Percentiles rank a stretch among this genome's conserved stretches.
phyloP scores from a whole-genome alignment of 495 filamentous ascomycete genomes.

The Parachaetomium inaequale region DNA sequence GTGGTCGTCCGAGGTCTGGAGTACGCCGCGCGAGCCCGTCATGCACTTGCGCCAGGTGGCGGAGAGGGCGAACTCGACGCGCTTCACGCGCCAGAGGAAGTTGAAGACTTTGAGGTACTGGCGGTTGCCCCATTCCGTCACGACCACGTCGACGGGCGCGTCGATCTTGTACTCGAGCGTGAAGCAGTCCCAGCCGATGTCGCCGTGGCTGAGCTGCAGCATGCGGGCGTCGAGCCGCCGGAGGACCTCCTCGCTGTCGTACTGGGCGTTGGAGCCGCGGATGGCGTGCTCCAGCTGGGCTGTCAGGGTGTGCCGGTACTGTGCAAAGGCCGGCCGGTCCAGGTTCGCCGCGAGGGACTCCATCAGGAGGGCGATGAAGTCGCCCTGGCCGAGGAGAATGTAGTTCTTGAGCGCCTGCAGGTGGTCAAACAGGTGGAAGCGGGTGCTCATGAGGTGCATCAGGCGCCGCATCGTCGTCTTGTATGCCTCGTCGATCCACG shows the following conservation, averaged over 20 bases:
- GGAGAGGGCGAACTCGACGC: slow-evolving; percentile 88
- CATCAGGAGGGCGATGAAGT: slow-evolving; percentile 97
- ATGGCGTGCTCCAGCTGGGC: slow-evolving; percentile 97
- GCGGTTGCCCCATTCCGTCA: slow-evolving; percentile 88
- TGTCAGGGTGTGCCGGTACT: slow-evolving; percentile 93
- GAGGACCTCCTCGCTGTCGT: slow-evolving; percentile 88
- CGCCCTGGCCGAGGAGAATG: slow-evolving; percentile 88
- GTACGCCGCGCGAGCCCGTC: slow-evolving; percentile 88
- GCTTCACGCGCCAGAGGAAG: slow-evolving; percentile 97
- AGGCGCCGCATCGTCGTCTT: slow-evolving; percentile 94
- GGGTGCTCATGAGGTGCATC: slow-evolving; percentile 88
- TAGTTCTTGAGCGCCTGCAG: slow-evolving; percentile 91
- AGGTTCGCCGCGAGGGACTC: slow-evolving; percentile 89
- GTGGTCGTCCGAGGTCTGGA: slow-evolving; percentile 73
- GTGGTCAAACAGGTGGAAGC: slow-evolving; percentile 92
- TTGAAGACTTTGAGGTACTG: slow-evolving; percentile 99
- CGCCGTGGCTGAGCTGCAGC: slow-evolving; percentile 90
- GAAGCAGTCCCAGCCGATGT: slow-evolving; percentile 99
- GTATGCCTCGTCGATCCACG: slow-evolving; percentile 94
- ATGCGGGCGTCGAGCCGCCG: slow-evolving; percentile 91
- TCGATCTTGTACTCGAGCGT: slow-evolving; percentile 99
- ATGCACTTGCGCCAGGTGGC: slow-evolving; percentile 94
- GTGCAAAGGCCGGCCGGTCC: slow-evolving; percentile 89
- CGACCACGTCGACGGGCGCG: slow-evolving; percentile 93
- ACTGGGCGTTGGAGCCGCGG: slow-evolving; percentile 94